Evolutionary conservation across 225 moss, liverwort and hornwort species (phyloP), one percentile per base, ranked within the genome.

Genomic region (Polytrichum commune): DNA sequence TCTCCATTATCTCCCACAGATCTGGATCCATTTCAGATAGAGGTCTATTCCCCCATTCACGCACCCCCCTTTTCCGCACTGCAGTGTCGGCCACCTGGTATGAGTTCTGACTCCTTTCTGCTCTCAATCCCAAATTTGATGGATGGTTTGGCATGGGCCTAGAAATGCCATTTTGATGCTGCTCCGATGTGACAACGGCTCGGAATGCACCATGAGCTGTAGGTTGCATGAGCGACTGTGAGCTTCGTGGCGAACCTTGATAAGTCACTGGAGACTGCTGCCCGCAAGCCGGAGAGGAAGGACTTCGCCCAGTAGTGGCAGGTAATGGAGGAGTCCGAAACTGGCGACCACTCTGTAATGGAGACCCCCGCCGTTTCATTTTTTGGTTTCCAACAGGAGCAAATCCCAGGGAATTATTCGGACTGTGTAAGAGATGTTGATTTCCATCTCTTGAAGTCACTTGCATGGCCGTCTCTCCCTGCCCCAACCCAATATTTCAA

Each of bases 1-100:
- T 76, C 71, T 97, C 96, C 93, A 97, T 97, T 4, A 97, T 71
- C 18, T 94, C 90, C 93, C 94, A 97, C 8, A 97, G 54, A 26
- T 83, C 81, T 26, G 86, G 79, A 70, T 97, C 96, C 74, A 91
- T 86, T 54, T 83, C 86, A 3, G 89, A 65, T 0, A 97, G 89
- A 19, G 96, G 79, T 32, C 85, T 83, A 19, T 94, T 97, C 1
- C 93, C 93, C 96, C 96, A 97, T 5, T 91, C 90, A 7, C 89
- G 74, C 6, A 93, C 88, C 66, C 70, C 81, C 19, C 83, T 79
- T 46, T 85, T 92, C 61, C 88, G 81, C 1, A 80, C 85, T 3
- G 63, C 79, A 10, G 58, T 69, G 68, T 93, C 92, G 10, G 74
- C 69, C 62, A 74, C 54, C 32, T 76, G 67, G 62, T 70, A 79